phyloP scores from a whole-genome alignment of 331 rosid genomes.

The Pyrus hybrid region DNA sequence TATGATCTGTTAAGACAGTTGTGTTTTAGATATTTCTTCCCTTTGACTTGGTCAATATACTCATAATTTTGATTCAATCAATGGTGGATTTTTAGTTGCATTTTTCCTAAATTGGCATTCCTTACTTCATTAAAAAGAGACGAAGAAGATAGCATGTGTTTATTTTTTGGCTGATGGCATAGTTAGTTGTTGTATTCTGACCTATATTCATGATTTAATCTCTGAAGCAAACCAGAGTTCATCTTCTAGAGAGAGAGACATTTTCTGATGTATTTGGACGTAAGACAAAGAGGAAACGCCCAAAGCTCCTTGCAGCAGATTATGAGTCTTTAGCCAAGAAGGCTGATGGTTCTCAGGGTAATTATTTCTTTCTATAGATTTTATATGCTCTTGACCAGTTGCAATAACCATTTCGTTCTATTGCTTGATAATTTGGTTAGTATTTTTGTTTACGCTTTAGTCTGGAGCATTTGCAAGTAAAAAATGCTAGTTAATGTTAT shows the following conservation, averaged over 20 bases:
- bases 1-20: too few species aligned
- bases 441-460: not conserved
- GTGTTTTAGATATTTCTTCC: too few species aligned
- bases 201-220: conserved; percentile 11
- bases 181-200: not conserved
- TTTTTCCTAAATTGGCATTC: not conserved
- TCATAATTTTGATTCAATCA: not conserved
- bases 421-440: not conserved
- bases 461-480: not conserved
- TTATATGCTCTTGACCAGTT: not conserved
- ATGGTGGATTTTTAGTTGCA: not conserved
- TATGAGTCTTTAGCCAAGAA: conserved; percentile 69
- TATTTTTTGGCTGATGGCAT: not conserved
- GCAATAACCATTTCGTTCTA: not conserved
- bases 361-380: not conserved
- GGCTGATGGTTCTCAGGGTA: conserved; percentile 90
- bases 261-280: conserved; percentile 86
- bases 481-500: not conserved
- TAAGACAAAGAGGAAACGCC: conserved; percentile 79
- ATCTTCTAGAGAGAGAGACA: conserved; percentile 84
- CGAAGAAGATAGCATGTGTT: not conserved
- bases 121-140: not conserved
- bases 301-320: conserved; percentile 61
- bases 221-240: conserved; percentile 82
- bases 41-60: not conserved